Percentiles rank a stretch among this genome's conserved stretches.
Conservation (phyloP, 768 basidiomycete species). For the Cantharellus cinnabarinus region DNA sequence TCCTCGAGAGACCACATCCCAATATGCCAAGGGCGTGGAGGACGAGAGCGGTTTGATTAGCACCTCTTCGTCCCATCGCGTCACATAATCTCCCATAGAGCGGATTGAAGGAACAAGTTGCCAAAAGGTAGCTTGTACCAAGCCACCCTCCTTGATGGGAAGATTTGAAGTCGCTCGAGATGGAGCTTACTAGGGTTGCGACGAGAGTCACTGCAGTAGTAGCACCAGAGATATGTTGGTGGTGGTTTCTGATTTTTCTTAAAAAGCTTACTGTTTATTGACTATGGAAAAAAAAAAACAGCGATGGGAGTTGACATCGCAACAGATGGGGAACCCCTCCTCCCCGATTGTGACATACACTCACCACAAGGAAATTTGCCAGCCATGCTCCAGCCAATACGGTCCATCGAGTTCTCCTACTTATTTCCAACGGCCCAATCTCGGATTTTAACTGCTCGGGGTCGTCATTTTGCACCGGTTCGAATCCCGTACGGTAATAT, state of each 20-base stretch:
- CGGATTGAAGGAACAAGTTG: constrained; percentile 66
- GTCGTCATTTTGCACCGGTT: too few relatives aligned
- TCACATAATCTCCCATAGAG: constrained; percentile 66
- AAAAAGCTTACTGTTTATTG: neutral
- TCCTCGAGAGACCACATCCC: constrained; percentile 43
- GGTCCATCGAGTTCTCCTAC: neutral
- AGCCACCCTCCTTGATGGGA: constrained; percentile 71
- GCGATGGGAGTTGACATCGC: neutral
- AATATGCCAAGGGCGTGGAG: constrained; percentile 44
- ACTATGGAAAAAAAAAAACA: constrained; percentile 26
- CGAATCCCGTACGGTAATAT: too few relatives aligned
- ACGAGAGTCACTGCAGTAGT: constrained; percentile 39
- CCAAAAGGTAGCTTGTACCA: constrained; percentile 62
- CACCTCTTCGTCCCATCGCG: constrained; percentile 49
- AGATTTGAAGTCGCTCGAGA: constrained; percentile 58
- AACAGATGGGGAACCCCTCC: neutral
- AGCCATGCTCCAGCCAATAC: constrained; percentile 58
- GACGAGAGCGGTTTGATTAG: constrained; percentile 42
- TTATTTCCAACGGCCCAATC: neutral
- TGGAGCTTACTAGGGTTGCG: constrained; percentile 57
- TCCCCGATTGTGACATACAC: constrained; percentile 10
- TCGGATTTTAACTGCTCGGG: too few relatives aligned
- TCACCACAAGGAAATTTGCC: constrained; percentile 51
- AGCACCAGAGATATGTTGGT: too few relatives aligned
- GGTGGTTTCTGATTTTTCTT: neutral